A percentile compares a stretch with the other conserved stretches of the same genome.
Conservation (phyloP, 108 stramenopile species). For the Nitzschia sp. region DNA sequence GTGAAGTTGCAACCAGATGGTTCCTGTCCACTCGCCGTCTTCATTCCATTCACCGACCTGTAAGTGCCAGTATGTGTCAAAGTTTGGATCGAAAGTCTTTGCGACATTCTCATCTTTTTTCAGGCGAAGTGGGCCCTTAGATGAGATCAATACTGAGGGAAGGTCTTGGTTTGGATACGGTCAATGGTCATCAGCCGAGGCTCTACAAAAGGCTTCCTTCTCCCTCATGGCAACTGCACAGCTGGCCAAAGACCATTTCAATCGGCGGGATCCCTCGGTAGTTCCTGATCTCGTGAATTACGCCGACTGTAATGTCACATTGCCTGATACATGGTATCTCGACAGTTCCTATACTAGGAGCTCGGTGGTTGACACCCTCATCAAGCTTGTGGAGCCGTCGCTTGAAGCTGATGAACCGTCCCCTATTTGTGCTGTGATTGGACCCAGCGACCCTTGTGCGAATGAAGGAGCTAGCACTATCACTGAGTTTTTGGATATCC, state of each 20-base stretch:
- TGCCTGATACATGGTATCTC: conserved; percentile 15
- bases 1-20: not conserved
- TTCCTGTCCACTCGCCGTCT: not conserved
- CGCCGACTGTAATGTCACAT: conserved; percentile 9
- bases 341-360: conserved; percentile 13
- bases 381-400: not conserved
- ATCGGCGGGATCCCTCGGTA: not conserved
- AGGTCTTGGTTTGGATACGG: conserved; percentile 15
- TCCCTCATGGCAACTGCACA: conserved; percentile 24
- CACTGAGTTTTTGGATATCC: conserved; percentile 18
- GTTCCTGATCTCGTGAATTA: conserved; percentile 1
- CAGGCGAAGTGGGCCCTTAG: not conserved
- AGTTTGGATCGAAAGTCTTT: not conserved
- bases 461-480: conserved; percentile 12
- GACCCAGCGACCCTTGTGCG: conserved; percentile 10
- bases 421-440: conserved; percentile 27
- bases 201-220: conserved; percentile 19
- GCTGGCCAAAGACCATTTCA: conserved; percentile 27
- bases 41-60: conserved; percentile 1
- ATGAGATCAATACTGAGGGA: not conserved
- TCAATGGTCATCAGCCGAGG: conserved; percentile 18
- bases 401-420: not conserved
- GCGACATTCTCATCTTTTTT: not conserved
- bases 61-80: not conserved
- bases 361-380: conserved; percentile 4